Evolutionary conservation across 2,329 filamentous ascomycete genomes (phyloP), one percentile per base, ranked within the genome.

Genomic region (Dactylella cylindrospora): DNA sequence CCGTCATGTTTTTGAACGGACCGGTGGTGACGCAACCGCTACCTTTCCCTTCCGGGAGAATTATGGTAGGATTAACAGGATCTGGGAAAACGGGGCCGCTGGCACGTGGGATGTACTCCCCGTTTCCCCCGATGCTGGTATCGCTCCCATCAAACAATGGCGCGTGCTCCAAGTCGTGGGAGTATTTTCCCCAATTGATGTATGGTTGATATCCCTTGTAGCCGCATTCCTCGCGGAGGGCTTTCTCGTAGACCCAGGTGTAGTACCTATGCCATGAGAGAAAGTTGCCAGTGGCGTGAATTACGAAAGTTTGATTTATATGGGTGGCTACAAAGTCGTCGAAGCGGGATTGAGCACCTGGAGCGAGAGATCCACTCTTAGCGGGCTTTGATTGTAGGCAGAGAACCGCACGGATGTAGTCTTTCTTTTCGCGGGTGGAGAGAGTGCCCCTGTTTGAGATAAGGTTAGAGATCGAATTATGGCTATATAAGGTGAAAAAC

Each of bases 71-170:
- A 12, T 72, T 64, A 17, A 39, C 46, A 19, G 52, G 19, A n/a
- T 28, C 15, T 2, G 52, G 52, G 36, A 57, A 57, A 25, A 66
- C 61, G 13, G 61, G 32, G 66, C 64, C 47, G 23, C 50, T 67
- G 22, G 70, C 66, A 19, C 68, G 67, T 5, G 66, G 39, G 33
- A 74, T 67, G 44, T 70, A 70, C 5, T 59, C 73, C 2, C 77
- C 76, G 65, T 78, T 75, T 8, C 77, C 76, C 3, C 72, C 72
- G 64, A 79, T 71, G 17, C 74, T 76, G 3, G 70, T 73, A 1
- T 72, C 74, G 47, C 73, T 76, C 9, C 78, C 78, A 61, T 80
- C 76, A 55, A 79, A 78, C 43, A 79, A 69, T 7, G 76, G 71
- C 0, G 76, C 78, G 62, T 70, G 74, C 32, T 71, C 67, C 29